A percentile compares a stretch with the other conserved stretches of the same genome.
phyloP scores from a whole-genome alignment of 2,329 filamentous ascomycete genomes.

The Pseudogymnoascus sp. region DNA sequence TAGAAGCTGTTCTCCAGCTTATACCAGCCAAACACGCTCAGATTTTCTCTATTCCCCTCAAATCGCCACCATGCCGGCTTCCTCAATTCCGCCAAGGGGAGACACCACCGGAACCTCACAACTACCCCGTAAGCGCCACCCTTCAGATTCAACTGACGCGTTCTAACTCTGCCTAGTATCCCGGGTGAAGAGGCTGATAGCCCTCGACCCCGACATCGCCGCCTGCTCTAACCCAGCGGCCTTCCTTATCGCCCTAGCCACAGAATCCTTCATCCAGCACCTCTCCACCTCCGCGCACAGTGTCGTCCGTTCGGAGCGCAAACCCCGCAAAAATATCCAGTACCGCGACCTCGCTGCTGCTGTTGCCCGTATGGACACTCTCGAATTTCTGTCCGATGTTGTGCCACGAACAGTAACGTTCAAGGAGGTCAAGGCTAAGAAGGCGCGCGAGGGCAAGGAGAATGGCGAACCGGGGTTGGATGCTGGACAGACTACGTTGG shows the following conservation, averaged over 20 bases:
- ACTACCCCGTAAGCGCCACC: slow-evolving; percentile 63
- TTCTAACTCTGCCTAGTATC: slow-evolving; percentile 54
- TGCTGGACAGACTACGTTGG: slow-evolving; percentile 26
- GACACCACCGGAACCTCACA: slow-evolving; percentile 80
- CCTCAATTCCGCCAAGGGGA: slow-evolving; percentile 69
- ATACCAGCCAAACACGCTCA: background rate
- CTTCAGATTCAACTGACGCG: background rate
- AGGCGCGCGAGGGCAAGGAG: slow-evolving; percentile 31
- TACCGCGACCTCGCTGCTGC: slow-evolving; percentile 90
- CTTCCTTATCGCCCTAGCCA: slow-evolving; percentile 87
- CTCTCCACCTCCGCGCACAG: slow-evolving; percentile 78
- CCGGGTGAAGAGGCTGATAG: slow-evolving; percentile 91
- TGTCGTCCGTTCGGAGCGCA: slow-evolving; percentile 83
- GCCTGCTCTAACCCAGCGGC: slow-evolving; percentile 89
- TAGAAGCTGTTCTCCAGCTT: background rate
- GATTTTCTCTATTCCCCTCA: background rate
- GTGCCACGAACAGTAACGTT: slow-evolving; percentile 80
- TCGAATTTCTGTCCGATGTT: slow-evolving; percentile 89
- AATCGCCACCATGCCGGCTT: slow-evolving; percentile 64
- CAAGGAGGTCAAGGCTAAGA: slow-evolving; percentile 67
- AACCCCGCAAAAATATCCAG: slow-evolving; percentile 87
- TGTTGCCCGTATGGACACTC: slow-evolving; percentile 79
- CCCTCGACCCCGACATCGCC: slow-evolving; percentile 74
- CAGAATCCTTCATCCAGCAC: slow-evolving; percentile 94
- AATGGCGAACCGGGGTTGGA: slow-evolving; percentile 17